A percentile compares a stretch with the other conserved stretches of the same genome.
These are phyloP conservation scores for Pythium brachiatum DNA, from an alignment of 352 stramenopile species.

Conservation along the genomic window DNA sequence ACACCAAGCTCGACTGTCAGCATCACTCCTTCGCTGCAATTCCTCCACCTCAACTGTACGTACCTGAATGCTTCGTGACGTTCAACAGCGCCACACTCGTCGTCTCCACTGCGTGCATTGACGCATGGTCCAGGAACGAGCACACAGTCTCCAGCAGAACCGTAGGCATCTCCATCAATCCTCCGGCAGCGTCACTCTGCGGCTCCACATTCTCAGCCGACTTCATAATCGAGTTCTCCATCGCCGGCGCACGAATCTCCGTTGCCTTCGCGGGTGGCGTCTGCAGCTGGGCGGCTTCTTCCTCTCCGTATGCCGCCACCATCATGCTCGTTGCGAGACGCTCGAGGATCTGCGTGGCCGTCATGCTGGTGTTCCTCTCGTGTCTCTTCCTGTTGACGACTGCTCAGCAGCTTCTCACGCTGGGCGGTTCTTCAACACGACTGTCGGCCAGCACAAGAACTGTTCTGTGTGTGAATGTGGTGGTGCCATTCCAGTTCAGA, in stretches of 20 bases:
- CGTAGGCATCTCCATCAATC: slow-evolving; percentile 34
- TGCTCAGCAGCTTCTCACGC: not conserved
- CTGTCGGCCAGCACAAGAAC: too few relatives aligned
- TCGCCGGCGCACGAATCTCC: not conserved
- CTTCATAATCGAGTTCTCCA: too few relatives aligned
- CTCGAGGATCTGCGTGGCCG: slow-evolving; percentile 24
- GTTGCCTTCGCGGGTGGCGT: slow-evolving; percentile 6
- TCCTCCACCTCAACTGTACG: slow-evolving; percentile 10
- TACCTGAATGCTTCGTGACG: slow-evolving; percentile 41
- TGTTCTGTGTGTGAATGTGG: too few relatives aligned
- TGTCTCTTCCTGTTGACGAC: not conserved
- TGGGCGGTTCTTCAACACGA: slow-evolving; percentile 25
- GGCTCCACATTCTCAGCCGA: not conserved
- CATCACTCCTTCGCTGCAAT: not conserved
- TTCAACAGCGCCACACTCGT: slow-evolving; percentile 34
- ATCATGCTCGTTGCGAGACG: slow-evolving; percentile 24
- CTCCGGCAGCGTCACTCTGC: not conserved
- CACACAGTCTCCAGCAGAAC: slow-evolving; percentile 51
- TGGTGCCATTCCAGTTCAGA: too few relatives aligned
- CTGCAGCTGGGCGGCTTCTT: not conserved
- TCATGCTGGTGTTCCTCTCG: slow-evolving; percentile 19
- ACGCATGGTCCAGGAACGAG: slow-evolving; percentile 51
- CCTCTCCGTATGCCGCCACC: slow-evolving; percentile 9
- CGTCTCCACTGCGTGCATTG: slow-evolving; percentile 49
- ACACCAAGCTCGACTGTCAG: slow-evolving; percentile 4